Conservation (phyloP, 495 filamentous ascomycete genomes). For the Penicillium lividum region DNA sequence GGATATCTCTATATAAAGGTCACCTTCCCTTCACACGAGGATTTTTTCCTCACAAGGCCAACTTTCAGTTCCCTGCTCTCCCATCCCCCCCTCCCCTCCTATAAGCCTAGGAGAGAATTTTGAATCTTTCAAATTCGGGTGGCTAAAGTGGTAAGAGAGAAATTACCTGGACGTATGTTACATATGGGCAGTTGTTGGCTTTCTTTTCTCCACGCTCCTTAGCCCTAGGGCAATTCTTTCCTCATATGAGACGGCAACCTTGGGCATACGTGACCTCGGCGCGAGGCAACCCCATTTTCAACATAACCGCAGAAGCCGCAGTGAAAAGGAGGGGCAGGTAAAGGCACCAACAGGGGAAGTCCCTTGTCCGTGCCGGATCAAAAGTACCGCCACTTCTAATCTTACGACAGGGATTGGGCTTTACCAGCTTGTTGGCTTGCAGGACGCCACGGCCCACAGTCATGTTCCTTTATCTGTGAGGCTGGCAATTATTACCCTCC, state of each 20-base stretch:
- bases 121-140: not conserved
- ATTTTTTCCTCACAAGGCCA: not conserved
- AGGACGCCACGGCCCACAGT: not conserved
- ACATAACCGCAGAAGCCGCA: conserved; percentile 28
- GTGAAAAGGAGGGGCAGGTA: conserved; percentile 8
- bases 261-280: not conserved
- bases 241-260: conserved; percentile 16
- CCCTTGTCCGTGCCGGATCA: not conserved
- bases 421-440: not conserved
- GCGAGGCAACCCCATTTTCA: conserved; percentile 7
- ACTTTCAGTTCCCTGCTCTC: no score
- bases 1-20: not conserved
- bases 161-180: conserved; percentile 10
- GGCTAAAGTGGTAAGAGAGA: not conserved
- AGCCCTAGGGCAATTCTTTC: not conserved
- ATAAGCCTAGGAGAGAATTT: not conserved
- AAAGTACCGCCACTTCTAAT: conserved; percentile 5
- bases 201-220: conserved; percentile 19
- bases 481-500: not conserved
- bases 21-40: not conserved
- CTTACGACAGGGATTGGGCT: not conserved
- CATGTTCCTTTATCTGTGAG: not conserved
- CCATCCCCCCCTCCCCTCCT: no score
- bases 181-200: conserved; percentile 17
- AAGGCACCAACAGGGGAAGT: conserved; percentile 2